A percentile compares a stretch with the other conserved stretches of the same genome.
phyloP scores from a whole-genome alignment of 306 rosid species.

The Cicer yamashitae region DNA sequence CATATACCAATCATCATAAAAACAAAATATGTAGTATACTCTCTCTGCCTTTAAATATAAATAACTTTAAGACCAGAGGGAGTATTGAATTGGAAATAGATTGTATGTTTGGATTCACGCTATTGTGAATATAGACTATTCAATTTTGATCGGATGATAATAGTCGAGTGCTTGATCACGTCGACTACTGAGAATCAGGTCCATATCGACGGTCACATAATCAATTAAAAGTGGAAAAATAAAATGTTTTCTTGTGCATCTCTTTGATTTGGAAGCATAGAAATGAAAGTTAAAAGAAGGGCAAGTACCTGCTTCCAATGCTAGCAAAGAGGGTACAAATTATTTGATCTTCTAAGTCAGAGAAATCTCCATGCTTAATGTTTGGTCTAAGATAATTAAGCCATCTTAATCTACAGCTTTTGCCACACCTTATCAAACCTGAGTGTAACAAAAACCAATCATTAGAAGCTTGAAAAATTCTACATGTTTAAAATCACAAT shows the following conservation, averaged over 20 bases:
- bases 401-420: constrained; percentile 96
- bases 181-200: background rate
- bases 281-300: background rate
- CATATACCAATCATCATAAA: constrained; percentile 23
- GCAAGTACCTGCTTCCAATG: constrained; percentile 90
- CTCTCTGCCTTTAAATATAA: too few relatives aligned
- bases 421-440: constrained; percentile 95
- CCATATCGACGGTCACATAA: background rate
- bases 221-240: background rate
- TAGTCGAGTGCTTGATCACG: background rate
- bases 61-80: too few relatives aligned
- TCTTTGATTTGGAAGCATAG: background rate
- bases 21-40: background rate
- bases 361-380: constrained; percentile 88
- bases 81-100: background rate
- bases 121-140: background rate
- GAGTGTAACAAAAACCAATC: constrained; percentile 16
- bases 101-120: background rate
- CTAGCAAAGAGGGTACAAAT: constrained; percentile 79
- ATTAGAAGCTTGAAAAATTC: too few relatives aligned
- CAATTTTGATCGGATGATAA: background rate
- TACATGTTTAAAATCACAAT: too few relatives aligned
- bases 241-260: background rate
- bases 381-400: constrained; percentile 93
- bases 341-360: constrained; percentile 81